These are phyloP conservation scores for Leishmania tarentolae DNA, from an alignment of 208 protist species.

Conservation along the genomic window DNA sequence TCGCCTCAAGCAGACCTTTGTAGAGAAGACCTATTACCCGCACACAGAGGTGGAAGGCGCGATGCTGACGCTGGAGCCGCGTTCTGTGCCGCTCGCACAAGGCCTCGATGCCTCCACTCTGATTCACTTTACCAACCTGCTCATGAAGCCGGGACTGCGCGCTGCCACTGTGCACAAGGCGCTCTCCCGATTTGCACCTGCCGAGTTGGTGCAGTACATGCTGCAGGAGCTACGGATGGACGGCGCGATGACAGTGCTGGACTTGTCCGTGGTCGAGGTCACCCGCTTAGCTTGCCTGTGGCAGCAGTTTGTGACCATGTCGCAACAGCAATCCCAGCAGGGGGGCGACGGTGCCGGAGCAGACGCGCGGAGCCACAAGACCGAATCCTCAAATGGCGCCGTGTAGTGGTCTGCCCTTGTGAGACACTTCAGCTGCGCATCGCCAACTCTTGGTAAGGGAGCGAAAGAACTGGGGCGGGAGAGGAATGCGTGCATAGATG, in stretches of 20 bases:
- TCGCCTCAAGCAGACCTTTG: constrained; percentile 75
- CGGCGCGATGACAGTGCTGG: constrained; percentile 76
- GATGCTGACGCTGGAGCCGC: constrained; percentile 83
- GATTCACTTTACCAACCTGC: constrained; percentile 76
- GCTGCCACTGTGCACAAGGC: constrained; percentile 73
- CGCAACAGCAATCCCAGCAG: constrained; percentile 41
- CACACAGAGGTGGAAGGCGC: constrained; percentile 81
- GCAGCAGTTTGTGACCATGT: constrained; percentile 68
- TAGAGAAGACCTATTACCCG: constrained; percentile 87
- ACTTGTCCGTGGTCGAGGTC: constrained; percentile 75
- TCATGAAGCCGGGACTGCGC: constrained; percentile 74
- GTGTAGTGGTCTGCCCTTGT: background rate
- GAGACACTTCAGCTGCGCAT: background rate
- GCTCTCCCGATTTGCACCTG: constrained; percentile 56
- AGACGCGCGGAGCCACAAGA: background rate
- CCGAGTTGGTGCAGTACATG: constrained; percentile 84
- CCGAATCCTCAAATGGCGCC: background rate
- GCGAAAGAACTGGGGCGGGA: background rate
- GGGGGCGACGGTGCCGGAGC: background rate
- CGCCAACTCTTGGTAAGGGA: background rate
- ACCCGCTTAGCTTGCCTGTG: constrained; percentile 68
- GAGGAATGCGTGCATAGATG: background rate
- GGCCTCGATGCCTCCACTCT: constrained; percentile 70
- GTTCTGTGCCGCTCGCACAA: constrained; percentile 44
- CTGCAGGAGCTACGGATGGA: constrained; percentile 85